Evolutionary conservation across 2,329 filamentous ascomycete species (phyloP).

Genomic region (Aureobasidium pullulans): DNA sequence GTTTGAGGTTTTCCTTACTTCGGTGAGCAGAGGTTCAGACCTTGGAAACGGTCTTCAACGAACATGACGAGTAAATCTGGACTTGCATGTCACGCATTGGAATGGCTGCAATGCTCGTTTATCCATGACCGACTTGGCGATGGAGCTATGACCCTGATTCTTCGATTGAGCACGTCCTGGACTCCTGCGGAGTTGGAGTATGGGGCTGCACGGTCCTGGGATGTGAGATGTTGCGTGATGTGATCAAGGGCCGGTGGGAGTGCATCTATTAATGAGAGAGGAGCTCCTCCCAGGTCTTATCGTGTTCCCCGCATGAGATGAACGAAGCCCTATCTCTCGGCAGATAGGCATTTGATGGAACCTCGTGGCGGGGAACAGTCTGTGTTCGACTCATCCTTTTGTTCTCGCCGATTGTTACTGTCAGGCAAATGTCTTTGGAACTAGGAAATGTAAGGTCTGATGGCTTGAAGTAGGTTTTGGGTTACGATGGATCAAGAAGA

Average conservation of each 20-base stretch:
- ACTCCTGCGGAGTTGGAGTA: not conserved
- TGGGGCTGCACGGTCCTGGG: not conserved
- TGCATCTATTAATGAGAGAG: not conserved
- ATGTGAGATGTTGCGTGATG: not conserved
- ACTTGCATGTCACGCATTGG: slow-evolving; percentile 24
- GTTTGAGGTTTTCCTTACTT: slow-evolving; percentile 35
- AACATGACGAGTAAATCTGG: slow-evolving; percentile 17
- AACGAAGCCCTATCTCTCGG: not conserved
- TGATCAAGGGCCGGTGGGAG: not conserved
- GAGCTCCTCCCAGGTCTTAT: not conserved
- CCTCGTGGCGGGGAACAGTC: not conserved
- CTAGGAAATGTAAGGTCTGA: too few relatives aligned
- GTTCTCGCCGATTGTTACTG: not conserved
- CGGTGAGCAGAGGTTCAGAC: slow-evolving; percentile 8
- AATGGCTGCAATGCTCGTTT: slow-evolving; percentile 29
- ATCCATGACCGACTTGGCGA: not conserved
- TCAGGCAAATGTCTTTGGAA: not conserved
- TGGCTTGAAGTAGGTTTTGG: too few relatives aligned
- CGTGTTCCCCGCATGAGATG: not conserved
- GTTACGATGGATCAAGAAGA: too few relatives aligned
- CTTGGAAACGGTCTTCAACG: slow-evolving; percentile 34
- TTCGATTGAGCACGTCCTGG: not conserved
- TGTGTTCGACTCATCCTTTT: not conserved
- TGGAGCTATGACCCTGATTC: not conserved
- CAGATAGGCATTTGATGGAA: not conserved